Evolutionary conservation across 805 yeast species (phyloP).

Genomic region (Peterozyma xylosa): DNA sequence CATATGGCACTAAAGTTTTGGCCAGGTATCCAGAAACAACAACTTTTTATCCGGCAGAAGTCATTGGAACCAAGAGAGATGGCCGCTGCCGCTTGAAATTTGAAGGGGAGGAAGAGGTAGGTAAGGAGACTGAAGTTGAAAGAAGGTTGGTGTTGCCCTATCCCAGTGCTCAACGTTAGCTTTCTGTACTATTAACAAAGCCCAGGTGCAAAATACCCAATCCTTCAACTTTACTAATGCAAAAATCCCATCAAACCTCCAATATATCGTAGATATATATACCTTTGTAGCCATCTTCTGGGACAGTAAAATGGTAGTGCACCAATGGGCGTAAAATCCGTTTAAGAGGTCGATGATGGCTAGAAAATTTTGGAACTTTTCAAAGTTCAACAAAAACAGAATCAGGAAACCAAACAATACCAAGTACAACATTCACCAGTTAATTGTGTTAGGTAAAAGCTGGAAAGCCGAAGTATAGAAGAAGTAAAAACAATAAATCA

Average conservation of each 20-base stretch:
- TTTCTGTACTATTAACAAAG: too few species aligned
- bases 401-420: too few species aligned
- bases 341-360: too few species aligned
- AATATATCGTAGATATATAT: too few species aligned
- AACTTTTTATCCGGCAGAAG: slow-evolving; percentile 92
- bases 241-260: too few species aligned
- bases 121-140: slow-evolving; percentile 90
- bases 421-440: neutral
- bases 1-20: slow-evolving; percentile 73
- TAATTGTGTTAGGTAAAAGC: neutral
- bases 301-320: too few species aligned
- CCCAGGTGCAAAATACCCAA: too few species aligned
- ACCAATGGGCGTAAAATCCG: too few species aligned
- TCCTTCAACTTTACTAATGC: too few species aligned
- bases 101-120: slow-evolving; percentile 96
- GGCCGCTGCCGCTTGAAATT: slow-evolving; percentile 75
- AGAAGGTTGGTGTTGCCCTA: slow-evolving; percentile 76
- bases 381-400: too few species aligned
- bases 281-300: too few species aligned
- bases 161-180: slow-evolving; percentile 25
- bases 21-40: slow-evolving; percentile 98
- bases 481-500: neutral
- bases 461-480: neutral
- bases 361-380: too few species aligned
- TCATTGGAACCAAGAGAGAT: slow-evolving; percentile 67